phyloP scores from a whole-genome alignment of 1,284 basidiomycete species.

The Erythrobasidium hasegawianum region DNA sequence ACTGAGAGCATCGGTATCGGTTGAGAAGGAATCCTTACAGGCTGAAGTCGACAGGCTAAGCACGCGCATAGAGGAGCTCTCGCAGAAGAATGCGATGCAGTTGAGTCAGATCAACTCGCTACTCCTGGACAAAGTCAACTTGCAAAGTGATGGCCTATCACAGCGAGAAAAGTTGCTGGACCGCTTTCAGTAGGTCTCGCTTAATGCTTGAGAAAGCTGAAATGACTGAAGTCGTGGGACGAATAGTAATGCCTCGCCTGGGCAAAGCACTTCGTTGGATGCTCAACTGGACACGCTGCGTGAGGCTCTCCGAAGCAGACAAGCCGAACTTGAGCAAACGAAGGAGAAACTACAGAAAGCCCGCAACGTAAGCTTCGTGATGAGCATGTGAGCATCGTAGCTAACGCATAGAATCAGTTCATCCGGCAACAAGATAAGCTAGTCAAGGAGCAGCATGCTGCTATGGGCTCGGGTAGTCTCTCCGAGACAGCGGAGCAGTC shows the following conservation, averaged over 20 bases:
- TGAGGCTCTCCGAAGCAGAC: constrained; percentile 67
- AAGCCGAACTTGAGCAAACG: constrained; percentile 65
- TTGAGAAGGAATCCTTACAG: constrained; percentile 75
- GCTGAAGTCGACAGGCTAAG: constrained; percentile 63
- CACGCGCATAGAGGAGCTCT: constrained; percentile 65
- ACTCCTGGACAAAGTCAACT: constrained; percentile 81
- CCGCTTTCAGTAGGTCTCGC: constrained; percentile 66
- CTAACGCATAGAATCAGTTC: constrained; percentile 65
- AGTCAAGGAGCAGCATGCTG: constrained; percentile 55
- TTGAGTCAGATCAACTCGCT: constrained; percentile 62
- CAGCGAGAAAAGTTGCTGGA: constrained; percentile 77
- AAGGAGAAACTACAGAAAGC: constrained; percentile 79
- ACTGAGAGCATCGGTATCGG: constrained; percentile 79
- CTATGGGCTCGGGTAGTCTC: background rate
- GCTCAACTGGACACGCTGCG: constrained; percentile 69
- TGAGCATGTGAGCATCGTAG: too few relatives aligned
- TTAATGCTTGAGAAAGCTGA: constrained; percentile 66
- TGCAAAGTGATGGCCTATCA: constrained; percentile 80
- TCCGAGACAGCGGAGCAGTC: constrained; percentile 12
- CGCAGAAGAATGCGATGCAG: constrained; percentile 84
- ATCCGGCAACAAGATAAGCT: constrained; percentile 88
- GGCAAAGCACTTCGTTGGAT: constrained; percentile 71
- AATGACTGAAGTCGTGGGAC: background rate
- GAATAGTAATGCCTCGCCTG: background rate
- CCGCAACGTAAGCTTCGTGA: constrained; percentile 56